Conservation (phyloP, 331 rosid species). For the Telfairia occidentalis region DNA sequence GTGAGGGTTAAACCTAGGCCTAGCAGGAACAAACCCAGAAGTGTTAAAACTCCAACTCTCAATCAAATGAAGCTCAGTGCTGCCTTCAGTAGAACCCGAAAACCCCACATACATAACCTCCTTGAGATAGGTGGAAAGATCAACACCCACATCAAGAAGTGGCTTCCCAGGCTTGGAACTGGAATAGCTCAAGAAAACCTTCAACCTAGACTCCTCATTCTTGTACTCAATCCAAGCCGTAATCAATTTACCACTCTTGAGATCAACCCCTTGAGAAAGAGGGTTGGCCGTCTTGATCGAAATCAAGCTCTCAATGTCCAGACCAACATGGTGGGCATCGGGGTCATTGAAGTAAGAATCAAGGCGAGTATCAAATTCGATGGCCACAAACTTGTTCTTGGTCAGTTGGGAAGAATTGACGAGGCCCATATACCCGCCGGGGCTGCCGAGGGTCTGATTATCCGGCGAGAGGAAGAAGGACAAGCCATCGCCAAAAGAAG, state of each 20-base stretch:
- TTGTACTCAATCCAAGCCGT: slow-evolving; percentile 72
- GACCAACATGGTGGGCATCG: slow-evolving; percentile 45
- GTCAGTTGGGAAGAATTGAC: slow-evolving; percentile 33
- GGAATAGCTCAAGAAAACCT: slow-evolving; percentile 40
- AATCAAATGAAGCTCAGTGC: slow-evolving; percentile 52
- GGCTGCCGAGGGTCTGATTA: slow-evolving; percentile 29
- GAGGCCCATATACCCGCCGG: slow-evolving; percentile 34
- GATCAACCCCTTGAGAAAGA: slow-evolving; percentile 32
- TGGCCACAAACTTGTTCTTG: slow-evolving; percentile 34
- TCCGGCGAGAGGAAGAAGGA: slow-evolving; percentile 54
- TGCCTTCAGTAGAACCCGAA: slow-evolving; percentile 51
- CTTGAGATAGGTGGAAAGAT: slow-evolving; percentile 34
- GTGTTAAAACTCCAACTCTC: slow-evolving; percentile 53
- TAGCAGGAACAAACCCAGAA: slow-evolving; percentile 20
- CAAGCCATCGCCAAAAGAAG: slow-evolving; percentile 52
- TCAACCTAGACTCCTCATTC: slow-evolving; percentile 22
- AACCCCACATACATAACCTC: slow-evolving; percentile 42
- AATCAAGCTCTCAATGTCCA: slow-evolving; percentile 31
- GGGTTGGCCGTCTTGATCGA: slow-evolving; percentile 44
- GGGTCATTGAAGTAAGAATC: slow-evolving; percentile 40
- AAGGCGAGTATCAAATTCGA: slow-evolving; percentile 52
- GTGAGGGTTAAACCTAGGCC: slow-evolving; percentile 24
- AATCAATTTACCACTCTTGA: slow-evolving; percentile 43
- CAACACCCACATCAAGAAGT: slow-evolving; percentile 26
- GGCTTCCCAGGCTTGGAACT: slow-evolving; percentile 33